Percentiles rank a stretch among this genome's conserved stretches.
Conservation (phyloP, 768 basidiomycete genomes). For the Pisolithus tinctorius region DNA sequence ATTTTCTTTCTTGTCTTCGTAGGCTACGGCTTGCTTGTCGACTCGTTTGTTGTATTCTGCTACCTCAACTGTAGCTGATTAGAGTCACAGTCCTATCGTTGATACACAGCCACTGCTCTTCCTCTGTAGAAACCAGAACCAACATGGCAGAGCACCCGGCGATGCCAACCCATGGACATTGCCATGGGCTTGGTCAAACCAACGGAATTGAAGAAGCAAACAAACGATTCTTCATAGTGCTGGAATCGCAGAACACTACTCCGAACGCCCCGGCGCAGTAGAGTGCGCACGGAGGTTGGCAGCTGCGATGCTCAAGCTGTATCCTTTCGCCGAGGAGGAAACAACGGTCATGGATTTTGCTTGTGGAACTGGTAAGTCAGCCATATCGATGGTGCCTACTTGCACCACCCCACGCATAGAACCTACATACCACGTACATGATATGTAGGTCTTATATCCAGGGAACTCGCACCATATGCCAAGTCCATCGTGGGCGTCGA, state of each 20-base stretch:
- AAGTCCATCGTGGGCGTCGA: slow-evolving; percentile 68
- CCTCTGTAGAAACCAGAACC: neutral
- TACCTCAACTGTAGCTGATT: too few relatives aligned
- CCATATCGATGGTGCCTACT: neutral
- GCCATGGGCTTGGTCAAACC: neutral
- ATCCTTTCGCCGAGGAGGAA: slow-evolving; percentile 45
- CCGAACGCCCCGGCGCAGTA: slow-evolving; percentile 14
- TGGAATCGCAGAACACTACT: slow-evolving; percentile 17
- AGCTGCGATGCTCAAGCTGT: slow-evolving; percentile 26
- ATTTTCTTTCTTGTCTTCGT: too few relatives aligned
- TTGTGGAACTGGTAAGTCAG: slow-evolving; percentile 55
- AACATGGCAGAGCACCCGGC: neutral
- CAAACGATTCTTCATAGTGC: slow-evolving; percentile 16
- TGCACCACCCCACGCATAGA: too few relatives aligned
- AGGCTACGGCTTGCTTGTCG: too few relatives aligned
- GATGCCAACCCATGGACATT: neutral
- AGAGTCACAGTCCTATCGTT: too few relatives aligned
- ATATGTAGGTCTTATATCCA: slow-evolving; percentile 52
- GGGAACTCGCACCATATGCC: slow-evolving; percentile 51
- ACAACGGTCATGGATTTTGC: slow-evolving; percentile 72
- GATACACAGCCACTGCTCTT: too few relatives aligned
- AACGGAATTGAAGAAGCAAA: slow-evolving; percentile 18
- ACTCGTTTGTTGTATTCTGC: too few relatives aligned
- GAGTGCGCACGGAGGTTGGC: slow-evolving; percentile 18
- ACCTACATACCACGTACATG: neutral